A percentile compares a stretch with the other conserved stretches of the same genome.
These are phyloP conservation scores for Candida insectorum DNA, from an alignment of 805 yeast species.

Conservation along the genomic window DNA sequence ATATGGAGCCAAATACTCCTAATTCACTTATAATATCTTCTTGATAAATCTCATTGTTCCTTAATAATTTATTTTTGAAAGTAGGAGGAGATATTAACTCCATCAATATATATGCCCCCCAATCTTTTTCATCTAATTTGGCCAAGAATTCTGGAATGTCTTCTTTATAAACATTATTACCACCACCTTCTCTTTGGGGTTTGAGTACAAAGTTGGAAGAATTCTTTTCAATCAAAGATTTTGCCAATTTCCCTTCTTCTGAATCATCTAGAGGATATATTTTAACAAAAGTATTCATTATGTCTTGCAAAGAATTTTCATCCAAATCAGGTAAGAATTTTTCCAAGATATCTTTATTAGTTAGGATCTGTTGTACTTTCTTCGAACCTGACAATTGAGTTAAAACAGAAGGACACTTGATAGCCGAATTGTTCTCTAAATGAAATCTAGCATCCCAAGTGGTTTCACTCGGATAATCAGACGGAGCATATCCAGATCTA, in stretches of 20 bases:
- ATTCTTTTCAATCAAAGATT: conserved; percentile 47
- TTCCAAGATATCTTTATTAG: conserved; percentile 47
- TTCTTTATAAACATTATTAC: conserved; percentile 85
- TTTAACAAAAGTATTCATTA: conserved; percentile 70
- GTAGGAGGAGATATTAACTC: conserved; percentile 82
- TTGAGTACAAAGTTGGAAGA: conserved; percentile 81
- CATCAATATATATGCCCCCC: conserved; percentile 94
- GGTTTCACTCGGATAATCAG: conserved; percentile 61
- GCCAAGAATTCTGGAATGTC: conserved; percentile 76
- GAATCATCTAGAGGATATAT: conserved; percentile 84
- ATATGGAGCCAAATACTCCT: conserved; percentile 82
- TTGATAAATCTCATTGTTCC: conserved; percentile 57
- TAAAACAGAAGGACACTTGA: conserved; percentile 86
- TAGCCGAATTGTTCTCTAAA: conserved; percentile 73
- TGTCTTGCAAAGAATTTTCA: conserved; percentile 23
- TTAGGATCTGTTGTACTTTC: conserved; percentile 86
- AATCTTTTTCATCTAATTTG: conserved; percentile 58
- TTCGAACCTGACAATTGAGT: conserved; percentile 93
- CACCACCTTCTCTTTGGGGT: conserved; percentile 99
- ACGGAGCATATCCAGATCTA: conserved; percentile 85
- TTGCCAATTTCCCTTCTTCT: conserved; percentile 58
- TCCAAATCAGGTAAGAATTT: conserved; percentile 41
- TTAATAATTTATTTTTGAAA: conserved; percentile 63
- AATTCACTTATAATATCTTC: conserved; percentile 86
- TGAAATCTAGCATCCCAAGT: conserved; percentile 77